Conservation (phyloP, 805 yeast species). For the Candida endomychidarum region DNA sequence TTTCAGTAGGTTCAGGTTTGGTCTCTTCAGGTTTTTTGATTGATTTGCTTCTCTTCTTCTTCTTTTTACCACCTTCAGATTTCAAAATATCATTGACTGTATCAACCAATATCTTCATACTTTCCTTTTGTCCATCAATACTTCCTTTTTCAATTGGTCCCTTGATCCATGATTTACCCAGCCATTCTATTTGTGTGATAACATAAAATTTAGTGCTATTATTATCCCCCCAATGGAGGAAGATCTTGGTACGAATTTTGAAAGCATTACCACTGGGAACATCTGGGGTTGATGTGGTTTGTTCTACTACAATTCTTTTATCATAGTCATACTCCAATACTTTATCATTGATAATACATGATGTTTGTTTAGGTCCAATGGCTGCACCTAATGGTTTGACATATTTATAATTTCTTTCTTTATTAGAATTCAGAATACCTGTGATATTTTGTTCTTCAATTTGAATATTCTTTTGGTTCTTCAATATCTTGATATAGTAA, state of each 20-base stretch:
- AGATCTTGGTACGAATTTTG: slow-evolving; percentile 55
- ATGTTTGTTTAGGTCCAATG: slow-evolving; percentile 76
- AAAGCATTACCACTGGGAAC: slow-evolving; percentile 79
- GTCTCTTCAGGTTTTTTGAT: slow-evolving; percentile 15
- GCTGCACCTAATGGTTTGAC: slow-evolving; percentile 64
- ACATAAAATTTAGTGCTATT: slow-evolving; percentile 54
- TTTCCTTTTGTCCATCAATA: slow-evolving; percentile 67
- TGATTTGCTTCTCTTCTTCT: slow-evolving; percentile 15
- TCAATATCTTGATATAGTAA: slow-evolving; percentile 44
- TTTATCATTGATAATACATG: slow-evolving; percentile 61
- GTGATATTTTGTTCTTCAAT: slow-evolving; percentile 47
- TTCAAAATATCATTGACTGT: slow-evolving; percentile 44
- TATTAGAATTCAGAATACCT: slow-evolving; percentile 22
- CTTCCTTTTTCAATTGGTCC: slow-evolving; percentile 75
- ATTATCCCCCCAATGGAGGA: slow-evolving; percentile 61
- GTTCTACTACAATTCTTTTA: slow-evolving; percentile 49
- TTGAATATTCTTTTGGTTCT: slow-evolving; percentile 64
- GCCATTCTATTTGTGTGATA: slow-evolving; percentile 63
- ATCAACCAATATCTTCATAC: slow-evolving; percentile 48
- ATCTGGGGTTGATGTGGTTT: slow-evolving; percentile 69
- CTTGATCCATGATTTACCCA: slow-evolving; percentile 76
- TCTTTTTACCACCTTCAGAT: slow-evolving; percentile 8
- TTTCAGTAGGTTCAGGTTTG: slow-evolving; percentile 1
- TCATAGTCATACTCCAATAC: slow-evolving; percentile 53
- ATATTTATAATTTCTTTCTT: slow-evolving; percentile 53